Percentiles rank a stretch among this genome's conserved stretches.
Conservation (phyloP, 164 flowering plant species). For the Dillenia suffruticosa region DNA sequence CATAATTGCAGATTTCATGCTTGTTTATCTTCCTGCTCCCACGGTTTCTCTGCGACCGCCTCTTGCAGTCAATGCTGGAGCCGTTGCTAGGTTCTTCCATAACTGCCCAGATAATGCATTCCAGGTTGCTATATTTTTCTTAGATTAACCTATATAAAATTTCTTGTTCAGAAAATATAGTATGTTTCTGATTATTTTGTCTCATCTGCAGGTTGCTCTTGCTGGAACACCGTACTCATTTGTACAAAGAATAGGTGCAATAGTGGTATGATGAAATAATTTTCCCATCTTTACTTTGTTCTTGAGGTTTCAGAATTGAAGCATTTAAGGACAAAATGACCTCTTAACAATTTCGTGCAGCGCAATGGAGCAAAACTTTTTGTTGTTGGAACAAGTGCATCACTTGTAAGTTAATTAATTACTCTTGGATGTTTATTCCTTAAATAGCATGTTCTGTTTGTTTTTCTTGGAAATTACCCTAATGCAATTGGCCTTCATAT, state of each 20-base stretch:
- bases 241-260: constrained; percentile 80
- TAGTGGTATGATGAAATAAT: constrained; percentile 47
- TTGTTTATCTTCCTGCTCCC: constrained; percentile 98
- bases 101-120: constrained; percentile 95
- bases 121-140: constrained; percentile 47
- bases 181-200: not conserved
- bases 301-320: no score
- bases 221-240: constrained; percentile 79
- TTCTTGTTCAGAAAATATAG: constrained; percentile 1
- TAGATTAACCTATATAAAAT: not conserved
- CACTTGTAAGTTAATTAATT: constrained; percentile 54
- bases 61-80: constrained; percentile 64
- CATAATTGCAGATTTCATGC: constrained; percentile 98
- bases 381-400: constrained; percentile 88
- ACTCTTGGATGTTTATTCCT: not conserved
- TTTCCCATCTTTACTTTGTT: no score
- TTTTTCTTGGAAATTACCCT: no score
- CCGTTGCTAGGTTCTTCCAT: constrained; percentile 78
- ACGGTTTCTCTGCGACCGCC: constrained; percentile 91
- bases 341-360: constrained; percentile 33
- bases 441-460: no score
- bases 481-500: no score
- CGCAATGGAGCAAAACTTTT: constrained; percentile 94
- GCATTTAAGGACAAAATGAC: no score
- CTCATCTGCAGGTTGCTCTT: constrained; percentile 66